Base-by-base conservation (phyloP, 108 stramenopile species). In the Mayamaea pseudoterrestris region DNA sequence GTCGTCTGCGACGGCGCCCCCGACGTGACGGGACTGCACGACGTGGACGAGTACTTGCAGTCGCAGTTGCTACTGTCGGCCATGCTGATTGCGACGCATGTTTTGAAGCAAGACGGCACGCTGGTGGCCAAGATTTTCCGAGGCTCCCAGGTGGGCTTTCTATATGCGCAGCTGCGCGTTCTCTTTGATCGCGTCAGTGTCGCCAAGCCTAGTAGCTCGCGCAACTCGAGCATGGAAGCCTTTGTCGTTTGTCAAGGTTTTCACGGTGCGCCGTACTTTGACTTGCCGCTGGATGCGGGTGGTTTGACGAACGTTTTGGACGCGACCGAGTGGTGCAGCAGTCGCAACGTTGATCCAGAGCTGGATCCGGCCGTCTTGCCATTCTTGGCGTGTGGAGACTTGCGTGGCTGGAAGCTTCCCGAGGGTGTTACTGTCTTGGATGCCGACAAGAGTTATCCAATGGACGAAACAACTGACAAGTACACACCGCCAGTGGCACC, bases 81-180 rank as follows among this genome's bases (percentile, higher is more conserved):
- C 11, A 66, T 96, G 27, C 77, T 84, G 59, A 96, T 99, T 44
- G 77, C 95, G 1, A 88, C 91, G 0, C 88, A 85, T 54, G 75
- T 96, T 11, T 63, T 99, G 27, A 35, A 39, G 0, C 51, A 53
- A 0, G 93, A 90, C 1, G 98, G 98, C 14, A 81, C 79, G 17
- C 97, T 99, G 58, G 92, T 97, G 11, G 98, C 97, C 40, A 99
- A 99, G 63, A 93, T 99, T 23, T 99, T 99, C 50, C 74, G 98
- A 1, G 94, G 95, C 0, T 54, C 78, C 13, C 92, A 98, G 58
- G 80, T 91, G 13, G 71, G 84, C 13, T 78, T 94, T 27, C 53
- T 99, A 14, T 91, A 92, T 66, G 66, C 85, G 21, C 98, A 98
- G 62, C 56, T 98, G 23, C 60, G 90, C 28, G 47, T 80, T 9